A percentile compares a stretch with the other conserved stretches of the same genome.
phyloP scores from a whole-genome alignment of 371 early-diverging fungal genomes.

The Apophysomyces variabilis region DNA sequence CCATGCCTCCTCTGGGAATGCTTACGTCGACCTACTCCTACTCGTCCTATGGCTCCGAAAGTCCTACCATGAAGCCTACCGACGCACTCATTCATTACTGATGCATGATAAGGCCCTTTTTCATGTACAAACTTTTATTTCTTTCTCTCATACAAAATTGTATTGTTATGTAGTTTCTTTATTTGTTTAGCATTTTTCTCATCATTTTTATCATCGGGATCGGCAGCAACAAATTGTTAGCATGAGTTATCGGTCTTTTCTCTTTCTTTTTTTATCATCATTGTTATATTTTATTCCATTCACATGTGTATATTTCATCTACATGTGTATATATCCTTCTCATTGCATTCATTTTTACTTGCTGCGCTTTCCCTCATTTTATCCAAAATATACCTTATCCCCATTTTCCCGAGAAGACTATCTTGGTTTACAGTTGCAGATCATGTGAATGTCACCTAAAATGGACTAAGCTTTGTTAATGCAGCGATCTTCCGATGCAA shows the following conservation, averaged over 20 bases:
- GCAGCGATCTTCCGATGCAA: slow-evolving; percentile 11
- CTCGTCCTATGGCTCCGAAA: slow-evolving; percentile 11
- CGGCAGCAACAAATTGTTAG: slow-evolving; percentile 11
- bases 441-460: slow-evolving; percentile 9
- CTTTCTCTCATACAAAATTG: slow-evolving; percentile 12
- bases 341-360: slow-evolving; percentile 15
- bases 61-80: slow-evolving; percentile 25
- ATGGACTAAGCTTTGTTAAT: slow-evolving; percentile 3
- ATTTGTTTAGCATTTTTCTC: slow-evolving; percentile 16
- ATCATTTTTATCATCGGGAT: slow-evolving; percentile 12
- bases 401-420: not conserved
- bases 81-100: slow-evolving; percentile 29
- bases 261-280: slow-evolving; percentile 8
- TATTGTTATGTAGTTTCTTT: slow-evolving; percentile 16
- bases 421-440: not conserved
- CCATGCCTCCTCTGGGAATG: slow-evolving; percentile 6
- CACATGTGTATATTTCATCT: slow-evolving; percentile 20
- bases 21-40: slow-evolving; percentile 4
- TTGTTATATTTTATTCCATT: slow-evolving; percentile 8
- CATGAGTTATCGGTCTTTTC: slow-evolving; percentile 11
- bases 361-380: slow-evolving; percentile 11
- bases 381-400: slow-evolving; percentile 10
- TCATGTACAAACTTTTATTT: slow-evolving; percentile 12
- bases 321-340: slow-evolving; percentile 20
- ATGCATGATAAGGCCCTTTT: slow-evolving; percentile 6